These are phyloP conservation scores for Suillus cothurnatus DNA, from an alignment of 768 basidiomycete genomes.

Conservation along the genomic window DNA sequence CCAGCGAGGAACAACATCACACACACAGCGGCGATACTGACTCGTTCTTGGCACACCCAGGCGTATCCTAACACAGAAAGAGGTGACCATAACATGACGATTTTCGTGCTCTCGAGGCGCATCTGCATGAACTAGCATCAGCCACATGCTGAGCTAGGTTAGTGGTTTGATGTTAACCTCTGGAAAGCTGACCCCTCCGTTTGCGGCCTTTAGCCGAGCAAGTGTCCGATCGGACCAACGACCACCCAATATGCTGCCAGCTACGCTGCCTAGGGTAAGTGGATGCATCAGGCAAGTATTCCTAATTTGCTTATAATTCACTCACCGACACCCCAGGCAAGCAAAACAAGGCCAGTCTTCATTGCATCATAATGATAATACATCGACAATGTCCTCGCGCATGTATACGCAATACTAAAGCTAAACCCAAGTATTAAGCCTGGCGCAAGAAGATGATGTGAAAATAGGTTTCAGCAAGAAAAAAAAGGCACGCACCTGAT, in stretches of 20 bases:
- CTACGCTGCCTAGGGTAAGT: background rate
- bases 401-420: background rate
- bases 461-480: background rate
- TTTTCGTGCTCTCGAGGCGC: conserved; percentile 65
- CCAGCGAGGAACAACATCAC: conserved; percentile 73
- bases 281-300: background rate
- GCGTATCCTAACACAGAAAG: conserved; percentile 67
- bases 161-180: conserved; percentile 49
- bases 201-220: background rate
- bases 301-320: background rate
- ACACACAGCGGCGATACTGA: conserved; percentile 68
- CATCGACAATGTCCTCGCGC: background rate
- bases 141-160: background rate
- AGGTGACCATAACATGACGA: conserved; percentile 55
- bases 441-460: background rate
- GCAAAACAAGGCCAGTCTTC: background rate
- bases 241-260: background rate
- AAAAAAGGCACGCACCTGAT: background rate
- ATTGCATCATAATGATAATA: background rate
- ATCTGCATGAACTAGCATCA: conserved; percentile 44
- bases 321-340: background rate
- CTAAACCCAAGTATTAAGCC: background rate
- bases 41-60: conserved; percentile 69
- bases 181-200: conserved; percentile 28
- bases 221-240: background rate